These are phyloP conservation scores for Thelephora aurantiotincta DNA, from an alignment of 768 basidiomycete genomes.

Conservation along the genomic window DNA sequence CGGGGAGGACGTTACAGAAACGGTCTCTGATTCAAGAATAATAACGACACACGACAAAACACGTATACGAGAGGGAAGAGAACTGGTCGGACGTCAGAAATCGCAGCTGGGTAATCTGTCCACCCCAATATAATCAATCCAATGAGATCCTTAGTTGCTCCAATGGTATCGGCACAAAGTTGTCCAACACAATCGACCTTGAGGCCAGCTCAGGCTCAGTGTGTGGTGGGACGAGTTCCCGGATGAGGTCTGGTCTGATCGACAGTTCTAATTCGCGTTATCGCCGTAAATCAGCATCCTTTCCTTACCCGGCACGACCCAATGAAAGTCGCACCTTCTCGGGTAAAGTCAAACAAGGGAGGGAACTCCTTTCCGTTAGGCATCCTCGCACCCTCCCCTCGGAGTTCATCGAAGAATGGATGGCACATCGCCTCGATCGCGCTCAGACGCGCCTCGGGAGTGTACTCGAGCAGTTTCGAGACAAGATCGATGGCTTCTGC, in stretches of 20 bases:
- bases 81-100: no score
- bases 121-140: constrained; percentile 39
- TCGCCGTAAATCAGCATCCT: neutral
- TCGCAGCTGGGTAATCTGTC: neutral
- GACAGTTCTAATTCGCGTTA: constrained; percentile 66
- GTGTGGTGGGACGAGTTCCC: constrained; percentile 79
- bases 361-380: constrained; percentile 97
- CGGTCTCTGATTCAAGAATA: constrained; percentile 6
- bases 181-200: constrained; percentile 76
- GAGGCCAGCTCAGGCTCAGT: constrained; percentile 81
- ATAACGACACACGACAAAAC: constrained; percentile 2
- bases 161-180: constrained; percentile 94
- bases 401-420: constrained; percentile 94
- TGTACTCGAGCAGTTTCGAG: constrained; percentile 91
- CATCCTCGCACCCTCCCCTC: constrained; percentile 83
- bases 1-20: constrained; percentile 4
- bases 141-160: constrained; percentile 90
- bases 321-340: constrained; percentile 58
- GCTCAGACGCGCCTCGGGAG: constrained; percentile 84
- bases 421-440: constrained; percentile 88
- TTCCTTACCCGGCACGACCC: neutral
- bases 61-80: no score
- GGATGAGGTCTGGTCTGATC: constrained; percentile 88
- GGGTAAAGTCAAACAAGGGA: constrained; percentile 85
- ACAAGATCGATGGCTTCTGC: constrained; percentile 95